Evolutionary conservation across 2,329 filamentous ascomycete species (phyloP).

Genomic region (Colletotrichum salicis): DNA sequence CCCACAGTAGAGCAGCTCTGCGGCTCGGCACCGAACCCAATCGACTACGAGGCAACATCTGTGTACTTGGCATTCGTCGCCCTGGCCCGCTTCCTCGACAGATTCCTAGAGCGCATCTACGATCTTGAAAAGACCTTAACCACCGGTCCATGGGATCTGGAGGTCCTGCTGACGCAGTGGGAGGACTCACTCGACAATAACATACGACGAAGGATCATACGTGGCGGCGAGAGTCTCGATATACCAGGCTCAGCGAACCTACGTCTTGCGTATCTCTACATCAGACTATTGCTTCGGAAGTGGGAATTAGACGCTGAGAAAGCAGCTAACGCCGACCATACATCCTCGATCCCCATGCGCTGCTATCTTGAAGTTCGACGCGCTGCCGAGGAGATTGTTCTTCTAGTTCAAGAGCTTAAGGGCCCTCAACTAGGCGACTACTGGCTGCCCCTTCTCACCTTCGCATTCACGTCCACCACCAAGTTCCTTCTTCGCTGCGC

Average conservation of each 20-base stretch:
- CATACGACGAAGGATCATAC: constrained; percentile 53
- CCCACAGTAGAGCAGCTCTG: constrained; percentile 50
- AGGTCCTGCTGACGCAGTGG: constrained; percentile 54
- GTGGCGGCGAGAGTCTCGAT: constrained; percentile 51
- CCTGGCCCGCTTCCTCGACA: constrained; percentile 54
- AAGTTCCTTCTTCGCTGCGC: constrained; percentile 62
- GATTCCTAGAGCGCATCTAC: constrained; percentile 49
- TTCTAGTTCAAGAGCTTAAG: constrained; percentile 57
- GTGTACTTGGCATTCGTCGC: constrained; percentile 58
- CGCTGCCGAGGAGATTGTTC: constrained; percentile 60
- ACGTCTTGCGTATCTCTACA: constrained; percentile 60
- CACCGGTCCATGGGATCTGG: constrained; percentile 45
- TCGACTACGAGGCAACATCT: constrained; percentile 42
- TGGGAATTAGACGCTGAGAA: constrained; percentile 56
- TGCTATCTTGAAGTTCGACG: constrained; percentile 54
- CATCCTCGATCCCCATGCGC: constrained; percentile 36
- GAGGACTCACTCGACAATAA: constrained; percentile 52
- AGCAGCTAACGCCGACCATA: constrained; percentile 33
- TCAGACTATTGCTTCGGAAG: constrained; percentile 58
- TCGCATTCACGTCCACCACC: constrained; percentile 59
- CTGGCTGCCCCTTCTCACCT: constrained; percentile 60
- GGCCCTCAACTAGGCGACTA: constrained; percentile 57
- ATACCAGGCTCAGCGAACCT: constrained; percentile 61
- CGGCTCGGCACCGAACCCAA: constrained; percentile 15
- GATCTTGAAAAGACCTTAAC: constrained; percentile 44